Percentiles rank a stretch among this genome's conserved stretches.
phyloP scores from a whole-genome alignment of 768 basidiomycete species.

The Lactarius trivialis region DNA sequence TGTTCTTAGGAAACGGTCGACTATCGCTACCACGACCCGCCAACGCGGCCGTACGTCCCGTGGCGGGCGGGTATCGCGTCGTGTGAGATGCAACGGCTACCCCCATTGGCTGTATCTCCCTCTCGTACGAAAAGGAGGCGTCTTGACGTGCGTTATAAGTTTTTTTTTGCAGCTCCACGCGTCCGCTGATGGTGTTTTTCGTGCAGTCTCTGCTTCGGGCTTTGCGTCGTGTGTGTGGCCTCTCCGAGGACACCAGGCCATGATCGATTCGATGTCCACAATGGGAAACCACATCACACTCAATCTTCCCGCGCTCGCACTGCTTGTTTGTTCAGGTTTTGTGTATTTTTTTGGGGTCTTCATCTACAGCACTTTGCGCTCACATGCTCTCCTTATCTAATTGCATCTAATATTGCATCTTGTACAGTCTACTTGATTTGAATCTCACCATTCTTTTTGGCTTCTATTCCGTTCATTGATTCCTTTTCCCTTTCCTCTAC shows the following conservation, averaged over 20 bases:
- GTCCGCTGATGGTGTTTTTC: background rate
- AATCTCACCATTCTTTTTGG: background rate
- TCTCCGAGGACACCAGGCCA: background rate
- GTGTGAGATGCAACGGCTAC: background rate
- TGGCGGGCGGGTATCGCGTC: background rate
- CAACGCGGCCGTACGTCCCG: conserved; percentile 1
- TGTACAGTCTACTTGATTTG: background rate
- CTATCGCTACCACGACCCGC: conserved; percentile 10
- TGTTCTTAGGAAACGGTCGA: conserved; percentile 7
- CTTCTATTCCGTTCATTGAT: background rate
- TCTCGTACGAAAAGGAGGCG: conserved; percentile 6
- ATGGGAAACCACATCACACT: background rate
- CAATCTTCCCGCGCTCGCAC: background rate
- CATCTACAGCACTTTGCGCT: too few relatives aligned
- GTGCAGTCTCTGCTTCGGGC: conserved; percentile 3
- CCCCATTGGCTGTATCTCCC: background rate
- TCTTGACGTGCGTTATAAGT: background rate
- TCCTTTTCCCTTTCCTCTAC: background rate
- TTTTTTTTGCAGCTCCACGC: background rate
- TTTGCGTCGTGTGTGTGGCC: conserved; percentile 4
- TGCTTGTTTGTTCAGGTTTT: background rate
- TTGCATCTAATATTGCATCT: background rate
- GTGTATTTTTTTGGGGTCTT: background rate
- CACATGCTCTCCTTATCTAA: background rate
- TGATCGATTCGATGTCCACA: background rate